These are phyloP conservation scores for Perkinsela sp. DNA, from an alignment of 208 protist genomes.

Conservation along the genomic window DNA sequence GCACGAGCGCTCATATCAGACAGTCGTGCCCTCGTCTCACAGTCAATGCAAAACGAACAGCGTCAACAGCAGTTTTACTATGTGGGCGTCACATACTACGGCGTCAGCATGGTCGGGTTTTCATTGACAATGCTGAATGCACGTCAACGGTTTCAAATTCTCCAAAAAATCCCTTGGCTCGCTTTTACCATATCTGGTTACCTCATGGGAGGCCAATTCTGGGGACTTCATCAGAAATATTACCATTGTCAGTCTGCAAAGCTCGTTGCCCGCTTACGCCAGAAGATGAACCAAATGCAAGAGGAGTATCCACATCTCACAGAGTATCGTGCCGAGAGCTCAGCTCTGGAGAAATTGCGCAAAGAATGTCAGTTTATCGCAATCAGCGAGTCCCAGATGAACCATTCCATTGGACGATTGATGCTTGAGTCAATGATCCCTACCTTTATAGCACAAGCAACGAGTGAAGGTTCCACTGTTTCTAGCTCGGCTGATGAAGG, in stretches of 20 bases:
- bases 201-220: background rate
- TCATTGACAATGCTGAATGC: background rate
- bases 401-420: background rate
- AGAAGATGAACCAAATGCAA: background rate
- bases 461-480: background rate
- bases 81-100: background rate
- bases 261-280: background rate
- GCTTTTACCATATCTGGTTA: background rate
- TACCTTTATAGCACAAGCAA: background rate
- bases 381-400: background rate
- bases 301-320: background rate
- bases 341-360: background rate
- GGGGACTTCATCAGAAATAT: background rate
- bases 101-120: background rate
- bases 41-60: background rate
- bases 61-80: background rate
- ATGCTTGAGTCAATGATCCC: background rate
- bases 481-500: background rate
- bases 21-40: background rate
- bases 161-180: background rate
- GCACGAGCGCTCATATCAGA: background rate
- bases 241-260: background rate
- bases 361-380: background rate
- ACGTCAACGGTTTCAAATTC: background rate
- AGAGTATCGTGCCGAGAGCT: background rate